Conservation (phyloP, 441 rosid genomes). For the Biscutella auriculata region DNA sequence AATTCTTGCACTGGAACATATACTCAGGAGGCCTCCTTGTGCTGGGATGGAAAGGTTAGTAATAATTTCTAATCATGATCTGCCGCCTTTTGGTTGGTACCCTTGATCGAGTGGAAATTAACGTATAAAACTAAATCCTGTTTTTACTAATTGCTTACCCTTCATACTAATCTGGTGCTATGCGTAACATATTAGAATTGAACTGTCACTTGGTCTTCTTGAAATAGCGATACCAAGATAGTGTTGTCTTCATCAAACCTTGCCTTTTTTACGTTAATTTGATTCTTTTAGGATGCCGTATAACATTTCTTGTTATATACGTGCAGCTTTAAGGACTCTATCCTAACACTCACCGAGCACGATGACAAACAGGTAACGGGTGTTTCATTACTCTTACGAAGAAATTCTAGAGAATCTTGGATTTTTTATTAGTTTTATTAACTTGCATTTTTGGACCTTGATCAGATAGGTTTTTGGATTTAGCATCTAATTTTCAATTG, state of each 20-base stretch:
- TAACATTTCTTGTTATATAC: conserved; percentile 17
- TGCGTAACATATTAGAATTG: neutral
- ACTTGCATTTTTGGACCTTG: neutral
- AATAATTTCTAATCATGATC: neutral
- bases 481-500: neutral
- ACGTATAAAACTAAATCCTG: neutral
- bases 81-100: neutral
- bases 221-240: neutral
- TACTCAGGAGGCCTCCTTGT: conserved; percentile 72
- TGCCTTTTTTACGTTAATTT: neutral
- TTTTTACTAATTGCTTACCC: neutral
- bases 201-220: neutral
- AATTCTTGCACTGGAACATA: conserved; percentile 69
- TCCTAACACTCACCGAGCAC: conserved; percentile 86
- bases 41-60: conserved; percentile 88
- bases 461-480: neutral
- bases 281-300: neutral
- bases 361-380: conserved; percentile 65
- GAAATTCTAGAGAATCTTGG: conserved; percentile 4
- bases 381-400: neutral
- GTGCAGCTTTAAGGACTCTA: conserved; percentile 81
- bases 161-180: neutral
- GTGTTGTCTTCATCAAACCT: neutral
- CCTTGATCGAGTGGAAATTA: neutral
- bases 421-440: conserved; percentile 1